phyloP scores from a whole-genome alignment of 306 rosid species.

The Aeschynomene evenia region DNA sequence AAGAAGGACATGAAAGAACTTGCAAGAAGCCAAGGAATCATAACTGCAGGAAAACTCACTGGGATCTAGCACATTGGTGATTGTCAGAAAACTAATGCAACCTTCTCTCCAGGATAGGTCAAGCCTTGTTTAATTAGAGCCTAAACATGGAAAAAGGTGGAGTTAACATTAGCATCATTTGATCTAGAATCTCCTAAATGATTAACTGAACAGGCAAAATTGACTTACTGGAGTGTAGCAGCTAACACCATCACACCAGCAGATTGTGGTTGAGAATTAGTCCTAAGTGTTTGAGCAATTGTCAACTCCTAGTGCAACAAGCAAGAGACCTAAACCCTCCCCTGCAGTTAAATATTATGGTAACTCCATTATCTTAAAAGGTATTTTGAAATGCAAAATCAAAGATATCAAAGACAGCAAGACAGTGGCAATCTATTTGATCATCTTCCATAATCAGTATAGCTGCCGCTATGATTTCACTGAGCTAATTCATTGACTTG shows the following conservation, averaged over 20 bases:
- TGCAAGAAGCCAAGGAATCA: neutral
- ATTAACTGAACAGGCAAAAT: constrained; percentile 50
- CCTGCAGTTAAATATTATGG: constrained; percentile 86
- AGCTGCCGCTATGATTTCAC: constrained; percentile 32
- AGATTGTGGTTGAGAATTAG: constrained; percentile 64
- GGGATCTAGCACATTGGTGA: neutral
- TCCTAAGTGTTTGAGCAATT: constrained; percentile 73
- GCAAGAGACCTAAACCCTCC: constrained; percentile 84
- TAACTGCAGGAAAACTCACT: constrained; percentile 2
- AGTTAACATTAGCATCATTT: constrained; percentile 42
- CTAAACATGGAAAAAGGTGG: constrained; percentile 48
- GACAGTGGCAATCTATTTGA: constrained; percentile 32
- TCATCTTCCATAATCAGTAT: constrained; percentile 30
- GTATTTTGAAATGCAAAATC: constrained; percentile 34
- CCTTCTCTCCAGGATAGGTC: constrained; percentile 32
- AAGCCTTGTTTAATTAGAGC: constrained; percentile 29
- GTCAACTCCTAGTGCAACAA: constrained; percentile 88
- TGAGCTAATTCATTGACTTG: constrained; percentile 26
- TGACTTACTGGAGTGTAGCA: constrained; percentile 72
- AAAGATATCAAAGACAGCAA: constrained; percentile 40
- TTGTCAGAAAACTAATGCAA: constrained; percentile 43
- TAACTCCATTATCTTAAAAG: constrained; percentile 57
- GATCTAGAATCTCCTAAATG: constrained; percentile 55
- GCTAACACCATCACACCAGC: constrained; percentile 72
- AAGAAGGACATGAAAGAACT: neutral